Base-by-base conservation (phyloP, 2,329 filamentous ascomycete species). In the Trichoderma guizhouense region DNA sequence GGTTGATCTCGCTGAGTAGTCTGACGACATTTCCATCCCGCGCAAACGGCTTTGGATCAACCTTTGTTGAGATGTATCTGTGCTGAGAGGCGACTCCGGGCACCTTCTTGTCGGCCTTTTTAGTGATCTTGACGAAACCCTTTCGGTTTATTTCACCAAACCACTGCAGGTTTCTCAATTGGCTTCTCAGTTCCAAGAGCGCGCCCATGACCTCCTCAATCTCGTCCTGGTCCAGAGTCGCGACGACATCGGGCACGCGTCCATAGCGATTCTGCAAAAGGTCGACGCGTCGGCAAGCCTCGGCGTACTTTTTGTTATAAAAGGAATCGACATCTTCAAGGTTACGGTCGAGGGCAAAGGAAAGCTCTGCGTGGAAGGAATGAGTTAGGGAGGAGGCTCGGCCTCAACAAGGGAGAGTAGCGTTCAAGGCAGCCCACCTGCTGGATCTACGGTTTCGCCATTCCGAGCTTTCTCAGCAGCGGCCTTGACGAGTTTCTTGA, bases 101-200 rank as follows among this genome's bases (percentile, higher is more conserved):
- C 3, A 98, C 89, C 83, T 97, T 98, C 84, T 99, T 99, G 83
- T 99, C 96, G 60, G 98, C 85, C 83, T 99, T 99, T 85, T 99
- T 99, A 66, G 96, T 97, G 81, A 99, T 99, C 84, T 99, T 99
- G 81, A 97, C 90, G 78, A 99, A 99, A 2, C 96, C 96, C 74
- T 93, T 88, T 67, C 95, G 90, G 81, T 99, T 99, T 78, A 98
- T 95, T 83, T 98, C 95, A 64, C 95, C 95, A 80, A 98, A 99
- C 95, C 95, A 98, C 81, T 97, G 93, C 67, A 99, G 85, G 78
- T 98, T 98, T 72, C 96, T 89, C 75, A 98, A 83, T 79, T 97
- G 93, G 67, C 91, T 92, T 71, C 96, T 90, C 73, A 98, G 86
- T 82, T 99, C 96, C 36, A 98, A 88, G 65, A 99, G 85, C 43